Evolutionary conservation across 176 grass and related monocot genomes (phyloP).

Genomic region (Hyparrhenia diplandra): DNA sequence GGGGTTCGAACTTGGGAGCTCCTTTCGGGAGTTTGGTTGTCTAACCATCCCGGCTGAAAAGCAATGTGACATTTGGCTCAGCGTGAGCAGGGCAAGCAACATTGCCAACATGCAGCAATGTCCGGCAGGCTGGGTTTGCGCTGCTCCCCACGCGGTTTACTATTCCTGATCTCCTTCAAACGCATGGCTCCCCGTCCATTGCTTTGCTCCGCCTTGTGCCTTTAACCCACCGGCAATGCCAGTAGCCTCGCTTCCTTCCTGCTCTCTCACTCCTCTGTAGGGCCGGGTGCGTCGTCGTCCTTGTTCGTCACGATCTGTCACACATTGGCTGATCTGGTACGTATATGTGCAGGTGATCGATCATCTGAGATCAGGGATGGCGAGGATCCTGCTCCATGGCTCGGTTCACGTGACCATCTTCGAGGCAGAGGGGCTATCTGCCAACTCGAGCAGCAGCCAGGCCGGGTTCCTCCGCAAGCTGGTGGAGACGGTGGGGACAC

Average conservation of each 20-base stretch:
- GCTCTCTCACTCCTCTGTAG: not conserved
- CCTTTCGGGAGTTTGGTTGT: too few relatives aligned
- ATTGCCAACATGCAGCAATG: not conserved
- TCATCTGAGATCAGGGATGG: too few relatives aligned
- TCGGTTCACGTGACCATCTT: slow-evolving; percentile 38
- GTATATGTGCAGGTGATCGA: too few relatives aligned
- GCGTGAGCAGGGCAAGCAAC: too few relatives aligned
- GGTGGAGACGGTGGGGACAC: slow-evolving; percentile 61
- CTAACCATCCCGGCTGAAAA: too few relatives aligned
- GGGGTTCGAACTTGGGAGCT: too few relatives aligned
- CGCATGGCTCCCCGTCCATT: not conserved
- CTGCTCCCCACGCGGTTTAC: slow-evolving; percentile 13
- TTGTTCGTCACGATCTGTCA: too few relatives aligned
- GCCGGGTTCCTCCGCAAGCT: slow-evolving; percentile 55
- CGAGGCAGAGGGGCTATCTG: slow-evolving; percentile 31
- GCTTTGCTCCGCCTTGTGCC: not conserved
- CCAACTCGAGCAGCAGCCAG: slow-evolving; percentile 24
- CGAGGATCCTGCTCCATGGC: slow-evolving; percentile 41
- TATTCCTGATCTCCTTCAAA: slow-evolving; percentile 6
- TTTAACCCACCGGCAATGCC: not conserved
- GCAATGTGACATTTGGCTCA: too few relatives aligned
- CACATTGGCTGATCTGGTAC: too few relatives aligned
- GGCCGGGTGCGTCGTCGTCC: too few relatives aligned
- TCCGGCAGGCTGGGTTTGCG: not conserved
- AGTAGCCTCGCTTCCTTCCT: not conserved